A percentile compares a stretch with the other conserved stretches of the same genome.
phyloP scores from a whole-genome alignment of 768 basidiomycete genomes.

The Termitomyces sp. region DNA sequence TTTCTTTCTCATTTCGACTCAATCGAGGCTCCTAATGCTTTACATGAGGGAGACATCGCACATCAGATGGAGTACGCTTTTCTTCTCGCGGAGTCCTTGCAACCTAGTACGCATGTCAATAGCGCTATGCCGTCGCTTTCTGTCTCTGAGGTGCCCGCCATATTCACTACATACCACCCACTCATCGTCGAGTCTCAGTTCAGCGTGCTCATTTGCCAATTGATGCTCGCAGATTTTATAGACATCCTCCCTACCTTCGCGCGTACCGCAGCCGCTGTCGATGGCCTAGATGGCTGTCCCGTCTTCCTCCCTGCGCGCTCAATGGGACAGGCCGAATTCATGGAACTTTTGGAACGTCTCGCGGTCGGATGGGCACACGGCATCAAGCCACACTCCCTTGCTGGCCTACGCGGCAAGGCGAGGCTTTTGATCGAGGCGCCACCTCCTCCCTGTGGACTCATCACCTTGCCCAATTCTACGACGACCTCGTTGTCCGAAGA shows the following conservation, averaged over 20 bases:
- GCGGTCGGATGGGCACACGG: slow-evolving; percentile 72
- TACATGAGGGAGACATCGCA: slow-evolving; percentile 38
- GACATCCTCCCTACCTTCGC: slow-evolving; percentile 58
- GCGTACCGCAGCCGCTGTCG: slow-evolving; percentile 62
- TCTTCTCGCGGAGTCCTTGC: slow-evolving; percentile 58
- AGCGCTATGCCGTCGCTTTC: slow-evolving; percentile 17
- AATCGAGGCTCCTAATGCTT: slow-evolving; percentile 39
- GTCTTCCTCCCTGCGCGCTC: slow-evolving; percentile 83
- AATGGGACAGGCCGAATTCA: slow-evolving; percentile 86
- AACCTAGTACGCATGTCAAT: slow-evolving; percentile 49
- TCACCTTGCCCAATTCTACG: neutral
- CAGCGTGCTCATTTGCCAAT: slow-evolving; percentile 64
- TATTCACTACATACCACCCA: slow-evolving; percentile 87
- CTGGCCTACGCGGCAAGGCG: slow-evolving; percentile 17
- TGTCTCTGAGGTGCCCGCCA: slow-evolving; percentile 43
- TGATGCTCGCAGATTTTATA: slow-evolving; percentile 75
- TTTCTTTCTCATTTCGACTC: slow-evolving; percentile 82
- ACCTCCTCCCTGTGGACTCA: slow-evolving; percentile 1
- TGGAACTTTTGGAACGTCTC: slow-evolving; percentile 80
- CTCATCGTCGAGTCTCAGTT: slow-evolving; percentile 85
- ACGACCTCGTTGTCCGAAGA: slow-evolving; percentile 10
- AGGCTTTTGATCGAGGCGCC: slow-evolving; percentile 9
- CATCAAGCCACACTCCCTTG: slow-evolving; percentile 48
- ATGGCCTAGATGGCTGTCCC: slow-evolving; percentile 84
- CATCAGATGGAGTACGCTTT: slow-evolving; percentile 62